A percentile compares a stretch with the other conserved stretches of the same genome.
phyloP scores from a whole-genome alignment of 2,329 filamentous ascomycete genomes.

The Penicillium sp. region DNA sequence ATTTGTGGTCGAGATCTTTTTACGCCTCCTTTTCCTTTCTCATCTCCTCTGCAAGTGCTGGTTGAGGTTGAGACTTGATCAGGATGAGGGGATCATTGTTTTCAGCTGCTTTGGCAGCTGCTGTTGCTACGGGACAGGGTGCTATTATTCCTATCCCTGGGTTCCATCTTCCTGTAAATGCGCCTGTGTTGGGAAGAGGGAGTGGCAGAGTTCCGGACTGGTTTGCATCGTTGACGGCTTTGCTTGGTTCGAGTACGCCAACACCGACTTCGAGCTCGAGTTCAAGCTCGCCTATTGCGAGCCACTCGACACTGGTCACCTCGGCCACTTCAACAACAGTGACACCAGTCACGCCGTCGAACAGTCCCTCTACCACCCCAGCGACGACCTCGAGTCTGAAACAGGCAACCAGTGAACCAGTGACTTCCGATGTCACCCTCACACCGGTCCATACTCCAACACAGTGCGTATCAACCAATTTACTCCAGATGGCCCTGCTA shows the following conservation, averaged over 20 bases:
- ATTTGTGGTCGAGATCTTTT: background rate
- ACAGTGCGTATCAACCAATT: background rate
- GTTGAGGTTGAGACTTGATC: slow-evolving; percentile 6
- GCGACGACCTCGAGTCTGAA: background rate
- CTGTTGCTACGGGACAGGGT: slow-evolving; percentile 10
- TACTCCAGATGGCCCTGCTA: background rate
- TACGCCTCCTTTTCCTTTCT: background rate
- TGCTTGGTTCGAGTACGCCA: background rate
- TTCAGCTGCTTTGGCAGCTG: slow-evolving; percentile 10
- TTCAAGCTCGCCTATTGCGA: no score
- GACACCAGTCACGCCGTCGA: background rate
- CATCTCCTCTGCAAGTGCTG: background rate
- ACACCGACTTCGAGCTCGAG: background rate
- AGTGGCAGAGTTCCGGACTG: background rate
- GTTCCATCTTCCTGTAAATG: background rate
- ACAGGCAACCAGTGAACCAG: background rate
- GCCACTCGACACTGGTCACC: no score
- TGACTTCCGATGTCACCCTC: background rate
- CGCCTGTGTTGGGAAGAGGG: background rate
- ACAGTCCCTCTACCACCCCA: background rate
- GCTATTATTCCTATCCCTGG: slow-evolving; percentile 11
- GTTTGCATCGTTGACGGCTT: background rate
- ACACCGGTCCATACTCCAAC: background rate
- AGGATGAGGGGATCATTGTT: slow-evolving; percentile 17
- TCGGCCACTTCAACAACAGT: background rate